Evolutionary conservation across 192 early-diverging fungal species (phyloP), one percentile per base, ranked within the genome.

Genomic region (Paraglomus brasilianum): DNA sequence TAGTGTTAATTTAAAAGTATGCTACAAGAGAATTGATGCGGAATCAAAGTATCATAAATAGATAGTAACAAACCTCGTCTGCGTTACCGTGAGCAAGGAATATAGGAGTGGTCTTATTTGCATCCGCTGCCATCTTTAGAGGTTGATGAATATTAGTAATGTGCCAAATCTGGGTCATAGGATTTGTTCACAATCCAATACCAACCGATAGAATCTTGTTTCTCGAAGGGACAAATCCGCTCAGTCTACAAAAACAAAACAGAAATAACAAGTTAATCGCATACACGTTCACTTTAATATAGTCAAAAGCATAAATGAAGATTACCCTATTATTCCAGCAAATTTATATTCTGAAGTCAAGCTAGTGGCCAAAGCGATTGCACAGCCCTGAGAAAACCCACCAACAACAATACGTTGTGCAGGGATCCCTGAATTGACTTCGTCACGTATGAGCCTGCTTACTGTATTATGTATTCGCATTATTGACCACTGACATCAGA

Each of bases 341-440:
- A 80, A 72, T n/a, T n/a, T 85, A 50, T 81, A 75, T 62, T 88
- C 88, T 6, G 88, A 84, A 38, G 89, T 88, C 68, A 96, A 73
- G 5, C 81, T 86, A 8, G 85, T 84, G 64, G 91, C 74, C 46
- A 96, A 75, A 10, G 89, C 59, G 80, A 95, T 82, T 0, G 89
- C 95, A n/a, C 83, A 81, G 47, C 89, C 94, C 77, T 98, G 97
- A 21, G 93, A 95, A 69, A 98, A 98, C 0, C 97, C 97, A 58
- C 93, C 95, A 15, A 98, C 49, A 43, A 97, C 87, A 51, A 98
- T 98, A 15, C 93, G 84, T 44, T 87, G 77, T 5, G 92, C 75
- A 2, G 91, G 83, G 56, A 93, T 95, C 5, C 92, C 88, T 19
- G 80, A 53, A 15, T 90, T 87, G 5, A 98, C 78, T 76, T 98